phyloP scores from a whole-genome alignment of 345 rosid genomes.

The Rhodomyrtus tomentosa region DNA sequence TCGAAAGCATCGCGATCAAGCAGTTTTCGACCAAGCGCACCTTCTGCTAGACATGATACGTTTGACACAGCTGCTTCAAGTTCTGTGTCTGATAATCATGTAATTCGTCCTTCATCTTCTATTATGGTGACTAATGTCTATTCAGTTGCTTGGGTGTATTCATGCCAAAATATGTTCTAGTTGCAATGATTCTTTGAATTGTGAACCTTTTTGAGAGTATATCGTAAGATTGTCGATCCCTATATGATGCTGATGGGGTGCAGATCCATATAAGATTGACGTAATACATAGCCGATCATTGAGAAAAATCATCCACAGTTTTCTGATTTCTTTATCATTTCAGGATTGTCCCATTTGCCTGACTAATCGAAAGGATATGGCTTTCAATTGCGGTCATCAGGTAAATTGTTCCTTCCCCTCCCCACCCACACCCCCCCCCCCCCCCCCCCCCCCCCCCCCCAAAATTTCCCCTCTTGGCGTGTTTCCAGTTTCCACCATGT shows the following conservation, averaged over 20 bases:
- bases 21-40: constrained; percentile 35
- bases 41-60: constrained; percentile 16
- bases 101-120: background rate
- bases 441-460: no score
- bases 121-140: background rate
- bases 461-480: background rate
- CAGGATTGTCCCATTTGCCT: constrained; percentile 67
- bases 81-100: constrained; percentile 19
- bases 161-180: background rate
- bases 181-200: background rate
- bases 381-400: constrained; percentile 82
- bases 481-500: background rate
- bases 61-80: constrained; percentile 19
- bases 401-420: no score
- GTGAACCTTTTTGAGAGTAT: background rate
- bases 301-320: background rate
- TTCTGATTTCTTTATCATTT: background rate
- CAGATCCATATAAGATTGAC: background rate
- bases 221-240: background rate
- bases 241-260: background rate
- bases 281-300: background rate
- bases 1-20: constrained; percentile 24
- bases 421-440: no score
- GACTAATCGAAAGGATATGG: constrained; percentile 51
- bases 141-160: background rate